Evolutionary conservation across 768 basidiomycete species (phyloP), one percentile per base, ranked within the genome.

Genomic region (Phylloporus sp.): DNA sequence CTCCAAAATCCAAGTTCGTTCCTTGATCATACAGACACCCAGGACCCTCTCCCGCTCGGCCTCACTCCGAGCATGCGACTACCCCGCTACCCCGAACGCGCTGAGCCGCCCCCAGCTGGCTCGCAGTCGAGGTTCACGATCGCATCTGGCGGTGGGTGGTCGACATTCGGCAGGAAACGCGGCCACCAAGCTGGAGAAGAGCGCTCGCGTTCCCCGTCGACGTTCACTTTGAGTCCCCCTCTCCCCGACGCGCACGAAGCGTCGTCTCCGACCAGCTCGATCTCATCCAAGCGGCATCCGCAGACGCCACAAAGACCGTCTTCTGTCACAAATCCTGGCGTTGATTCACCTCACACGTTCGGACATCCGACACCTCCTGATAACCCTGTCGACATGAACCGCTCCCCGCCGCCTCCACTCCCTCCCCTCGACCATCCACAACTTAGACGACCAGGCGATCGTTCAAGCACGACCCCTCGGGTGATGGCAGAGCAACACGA

Each of bases 401-500:
- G 52, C 64, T 69, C 71, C 17, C 58, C 67, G 24, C 71, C 65
- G 5, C 80, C 81, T 9, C 79, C 81, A 13, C 56, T 82, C 28
- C 80, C 80, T n/a, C 69, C 77, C 14, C 70, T 81, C 23, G 64
- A 73, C 43, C 81, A 69, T 49, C 69, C 70, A 23, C 62, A 63
- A 29, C 42, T 69, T 31, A 37, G 17, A 18, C 49, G 49, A 26
- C 29, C 54, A 13, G 13, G 66, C 33, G 47, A 56, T 9, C 66
- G 54, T 34, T 51, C 62, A 0, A 67, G 69, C n/a, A n/a, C n/a
- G n/a, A n/a, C n/a, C 36, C 44, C 62, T 44, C 57, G 46, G 17
- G 20, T 36, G 18, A 45, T 48, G 33, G 20, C 35, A 20, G 57
- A 58, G 13, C 45, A 39, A 11, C 35, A 32, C 42, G 39, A 48